These are phyloP conservation scores for Botrytis cinerea DNA, from an alignment of 2,329 filamentous ascomycete species.

Conservation along the genomic window DNA sequence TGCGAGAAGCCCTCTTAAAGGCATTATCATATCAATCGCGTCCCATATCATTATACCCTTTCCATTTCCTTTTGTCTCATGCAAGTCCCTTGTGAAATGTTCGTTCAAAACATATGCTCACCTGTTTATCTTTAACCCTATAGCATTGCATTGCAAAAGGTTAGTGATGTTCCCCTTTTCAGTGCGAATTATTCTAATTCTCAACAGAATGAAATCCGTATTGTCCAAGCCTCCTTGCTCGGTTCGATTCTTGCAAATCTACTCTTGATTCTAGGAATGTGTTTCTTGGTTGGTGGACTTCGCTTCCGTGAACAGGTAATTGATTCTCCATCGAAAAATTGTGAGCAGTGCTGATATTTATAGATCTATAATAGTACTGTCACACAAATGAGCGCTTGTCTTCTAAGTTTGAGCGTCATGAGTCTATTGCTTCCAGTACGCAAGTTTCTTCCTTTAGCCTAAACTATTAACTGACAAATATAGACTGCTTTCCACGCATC, in stretches of 20 bases:
- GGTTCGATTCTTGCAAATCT: slow-evolving; percentile 89
- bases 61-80: slow-evolving; percentile 27
- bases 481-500: slow-evolving; percentile 91
- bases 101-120: slow-evolving; percentile 43
- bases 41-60: slow-evolving; percentile 44
- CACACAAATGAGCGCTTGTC: slow-evolving; percentile 92
- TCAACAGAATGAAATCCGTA: slow-evolving; percentile 72
- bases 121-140: slow-evolving; percentile 37
- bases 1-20: slow-evolving; percentile 47
- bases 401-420: slow-evolving; percentile 86
- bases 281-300: slow-evolving; percentile 82
- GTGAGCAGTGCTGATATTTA: slow-evolving; percentile 23
- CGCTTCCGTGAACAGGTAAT: slow-evolving; percentile 81
- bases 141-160: slow-evolving; percentile 75
- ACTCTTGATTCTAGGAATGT: slow-evolving; percentile 87
- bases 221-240: slow-evolving; percentile 86
- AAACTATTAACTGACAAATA: background rate
- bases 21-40: slow-evolving; percentile 50
- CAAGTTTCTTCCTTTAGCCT: slow-evolving; percentile 22
- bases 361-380: slow-evolving; percentile 92
- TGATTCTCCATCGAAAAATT: slow-evolving; percentile 1
- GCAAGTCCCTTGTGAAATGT: slow-evolving; percentile 32
- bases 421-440: slow-evolving; percentile 79
- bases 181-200: slow-evolving; percentile 34
- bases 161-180: slow-evolving; percentile 37